Evolutionary conservation across 768 basidiomycete species (phyloP), one percentile per base, ranked within the genome.

Genomic region (Mycena vulgaris): DNA sequence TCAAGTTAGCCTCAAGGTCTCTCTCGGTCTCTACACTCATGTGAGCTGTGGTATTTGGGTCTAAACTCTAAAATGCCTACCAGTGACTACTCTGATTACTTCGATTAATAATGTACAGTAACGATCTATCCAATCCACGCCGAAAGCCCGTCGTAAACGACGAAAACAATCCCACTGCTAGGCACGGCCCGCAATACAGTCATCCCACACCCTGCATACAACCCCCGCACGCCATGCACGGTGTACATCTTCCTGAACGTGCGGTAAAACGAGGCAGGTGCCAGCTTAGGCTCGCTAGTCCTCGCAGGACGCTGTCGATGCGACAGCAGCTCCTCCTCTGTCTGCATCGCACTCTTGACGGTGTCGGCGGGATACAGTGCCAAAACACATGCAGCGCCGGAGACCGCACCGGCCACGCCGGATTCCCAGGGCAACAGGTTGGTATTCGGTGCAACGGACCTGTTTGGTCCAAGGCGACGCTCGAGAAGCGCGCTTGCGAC

Each of bases 351-450:
- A 71, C 93, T 94, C 86, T 99, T 99, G 75, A 98, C 88, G 31
- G 94, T 94, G 81, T 99, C 97, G 5, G 96, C 96, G 0, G 97
- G 97, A 85, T 97, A 98, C 60, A 97, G 85, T n/a, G 94, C 87
- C 75, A 97, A 82, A 72, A 94, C 96, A 82, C 94, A 97, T 52
- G 88, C 85, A 5, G 92, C 91, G 13, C 97, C 97, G 2, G 97
- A 95, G 63, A 89, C 87, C 5, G 95, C 97, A 23, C 97, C 97
- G 0, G 93, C 88, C 0, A 93, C 63, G n/a, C 95, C 95, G 2
- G 94, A 92, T 79, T 98, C 94, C 90, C 90, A 93, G 2, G 92
- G 86, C 31, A 83, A 77, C n/a, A 95, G 83, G 84, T 68, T 57
- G 28, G 64, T 61, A 30, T 74, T 52, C 39, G 42, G 63, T 49